Evolutionary conservation across 345 rosid genomes (phyloP).

Genomic region (Gynandropsis gynandra): DNA sequence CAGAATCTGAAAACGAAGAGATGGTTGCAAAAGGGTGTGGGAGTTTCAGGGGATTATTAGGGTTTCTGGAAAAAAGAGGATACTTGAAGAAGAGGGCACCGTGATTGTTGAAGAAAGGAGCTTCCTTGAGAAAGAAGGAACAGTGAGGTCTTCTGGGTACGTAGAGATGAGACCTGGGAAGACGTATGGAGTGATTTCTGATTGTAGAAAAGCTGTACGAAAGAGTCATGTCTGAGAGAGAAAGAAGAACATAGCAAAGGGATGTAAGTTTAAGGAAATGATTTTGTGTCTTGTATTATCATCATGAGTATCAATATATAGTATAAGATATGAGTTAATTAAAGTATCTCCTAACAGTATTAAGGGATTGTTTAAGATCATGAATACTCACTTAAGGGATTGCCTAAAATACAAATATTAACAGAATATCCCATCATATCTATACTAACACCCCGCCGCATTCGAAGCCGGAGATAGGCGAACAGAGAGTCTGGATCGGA

Average conservation of each 20-base stretch:
- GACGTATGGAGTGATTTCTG: constrained; percentile 36
- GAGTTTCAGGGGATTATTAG: constrained; percentile 32
- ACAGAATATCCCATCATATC: no score
- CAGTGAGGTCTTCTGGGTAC: constrained; percentile 31
- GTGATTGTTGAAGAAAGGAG: constrained; percentile 28
- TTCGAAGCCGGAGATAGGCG: no score
- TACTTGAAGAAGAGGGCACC: constrained; percentile 24
- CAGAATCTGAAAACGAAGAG: constrained; percentile 64
- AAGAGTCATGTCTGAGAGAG: constrained; percentile 48
- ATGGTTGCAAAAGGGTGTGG: constrained; percentile 49
- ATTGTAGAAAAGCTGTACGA: constrained; percentile 49
- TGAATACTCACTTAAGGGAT: no score
- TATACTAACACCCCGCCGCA: no score
- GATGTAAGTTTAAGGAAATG: constrained; percentile 23
- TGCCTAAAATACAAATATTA: no score
- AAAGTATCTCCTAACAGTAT: no score
- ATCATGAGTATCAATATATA: no score
- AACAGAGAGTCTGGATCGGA: no score
- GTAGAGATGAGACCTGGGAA: constrained; percentile 33
- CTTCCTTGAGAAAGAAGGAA: constrained; percentile 27
- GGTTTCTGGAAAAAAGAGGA: constrained; percentile 25
- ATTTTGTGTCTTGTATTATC: constrained; percentile 22
- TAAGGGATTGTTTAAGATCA: no score
- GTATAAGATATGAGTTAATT: no score
- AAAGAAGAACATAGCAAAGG: constrained; percentile 27